Percentiles rank a stretch among this genome's conserved stretches.
phyloP scores from a whole-genome alignment of 2,329 filamentous ascomycete species.

The Sordariomycetes sp. region DNA sequence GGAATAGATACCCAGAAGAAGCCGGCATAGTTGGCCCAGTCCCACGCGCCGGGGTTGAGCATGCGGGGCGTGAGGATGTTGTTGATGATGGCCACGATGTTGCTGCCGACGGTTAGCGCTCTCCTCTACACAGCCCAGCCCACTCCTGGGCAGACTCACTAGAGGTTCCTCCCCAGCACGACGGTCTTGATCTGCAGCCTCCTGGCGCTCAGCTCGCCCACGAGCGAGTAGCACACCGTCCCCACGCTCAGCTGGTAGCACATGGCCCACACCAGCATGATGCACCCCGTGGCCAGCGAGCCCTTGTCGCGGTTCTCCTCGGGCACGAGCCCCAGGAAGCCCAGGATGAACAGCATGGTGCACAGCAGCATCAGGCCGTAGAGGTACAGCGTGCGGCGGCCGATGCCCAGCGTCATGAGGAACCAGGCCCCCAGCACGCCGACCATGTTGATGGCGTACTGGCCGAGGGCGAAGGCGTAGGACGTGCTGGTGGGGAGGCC shows the following conservation, averaged over 20 bases:
- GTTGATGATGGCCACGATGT: conserved; percentile 19
- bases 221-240: conserved; percentile 76
- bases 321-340: conserved; percentile 55
- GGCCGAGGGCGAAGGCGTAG: conserved; percentile 26
- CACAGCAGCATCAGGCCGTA: conserved; percentile 30
- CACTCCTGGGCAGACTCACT: conserved; percentile 30
- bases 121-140: neutral
- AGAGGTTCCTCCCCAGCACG: conserved; percentile 57
- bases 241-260: conserved; percentile 3
- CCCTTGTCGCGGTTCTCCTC: conserved; percentile 44
- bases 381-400: conserved; percentile 32
- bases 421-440: conserved; percentile 34
- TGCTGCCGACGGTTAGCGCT: conserved; percentile 8
- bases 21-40: conserved; percentile 24
- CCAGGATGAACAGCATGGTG: conserved; percentile 37
- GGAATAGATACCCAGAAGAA: conserved; percentile 25
- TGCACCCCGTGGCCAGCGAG: conserved; percentile 57
- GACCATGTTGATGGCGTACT: conserved; percentile 25
- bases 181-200: conserved; percentile 49
- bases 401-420: conserved; percentile 27
- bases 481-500: conserved; percentile 17
- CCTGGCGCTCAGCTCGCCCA: conserved; percentile 72
- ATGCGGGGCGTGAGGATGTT: conserved; percentile 22
- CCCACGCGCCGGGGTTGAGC: conserved; percentile 20
- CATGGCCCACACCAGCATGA: conserved; percentile 60